phyloP scores from a whole-genome alignment of 2,329 filamentous ascomycete species.

The Hypoxylon sp. region DNA sequence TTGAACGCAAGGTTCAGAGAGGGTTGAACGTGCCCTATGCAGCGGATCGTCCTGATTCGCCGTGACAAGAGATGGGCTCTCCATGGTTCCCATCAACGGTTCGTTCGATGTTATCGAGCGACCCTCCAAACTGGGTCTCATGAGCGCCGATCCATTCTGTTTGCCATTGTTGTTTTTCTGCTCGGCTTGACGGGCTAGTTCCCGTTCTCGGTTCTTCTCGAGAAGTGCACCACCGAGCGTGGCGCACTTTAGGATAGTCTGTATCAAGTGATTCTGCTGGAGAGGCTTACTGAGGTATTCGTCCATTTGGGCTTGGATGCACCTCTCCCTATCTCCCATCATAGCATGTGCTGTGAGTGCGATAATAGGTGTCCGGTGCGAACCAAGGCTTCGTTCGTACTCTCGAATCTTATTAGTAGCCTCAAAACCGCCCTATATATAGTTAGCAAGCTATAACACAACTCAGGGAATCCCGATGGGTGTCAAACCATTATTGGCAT shows the following conservation, averaged over 20 bases:
- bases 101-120: constrained; percentile 80
- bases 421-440: constrained; percentile 86
- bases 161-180: constrained; percentile 61
- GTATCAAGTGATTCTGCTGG: constrained; percentile 96
- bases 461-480: constrained; percentile 25
- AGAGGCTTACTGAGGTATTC: constrained; percentile 97
- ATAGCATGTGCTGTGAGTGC: constrained; percentile 98
- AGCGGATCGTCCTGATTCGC: constrained; percentile 72
- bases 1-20: constrained; percentile 59
- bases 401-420: constrained; percentile 96
- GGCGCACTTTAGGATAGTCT: constrained; percentile 96
- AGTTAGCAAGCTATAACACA: constrained; percentile 32
- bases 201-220: constrained; percentile 79
- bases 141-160: constrained; percentile 53
- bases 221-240: constrained; percentile 88
- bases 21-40: constrained; percentile 65
- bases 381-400: constrained; percentile 86
- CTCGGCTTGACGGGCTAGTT: constrained; percentile 67
- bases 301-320: constrained; percentile 99
- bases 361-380: constrained; percentile 92
- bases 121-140: constrained; percentile 59
- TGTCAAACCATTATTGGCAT: constrained; percentile 97
- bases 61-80: constrained; percentile 74
- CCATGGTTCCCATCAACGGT: constrained; percentile 68
- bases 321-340: constrained; percentile 98